Percentiles rank a stretch among this genome's conserved stretches.
Conservation (phyloP, 2,329 filamentous ascomycete genomes). For the Harringtonia lauricola region DNA sequence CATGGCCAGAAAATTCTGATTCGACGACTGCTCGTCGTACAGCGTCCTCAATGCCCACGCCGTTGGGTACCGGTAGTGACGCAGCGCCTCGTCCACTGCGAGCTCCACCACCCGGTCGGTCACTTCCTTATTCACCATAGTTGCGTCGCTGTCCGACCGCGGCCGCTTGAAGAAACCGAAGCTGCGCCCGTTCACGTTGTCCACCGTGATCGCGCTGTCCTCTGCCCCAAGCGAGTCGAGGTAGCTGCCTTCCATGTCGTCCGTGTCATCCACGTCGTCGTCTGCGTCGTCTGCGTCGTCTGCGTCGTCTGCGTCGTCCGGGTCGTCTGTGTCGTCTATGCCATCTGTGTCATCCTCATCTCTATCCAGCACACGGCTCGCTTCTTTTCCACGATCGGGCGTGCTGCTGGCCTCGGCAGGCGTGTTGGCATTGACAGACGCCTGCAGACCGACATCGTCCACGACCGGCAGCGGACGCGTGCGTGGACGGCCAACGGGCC, state of each 20-base stretch:
- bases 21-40: slow-evolving; percentile 44
- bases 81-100: slow-evolving; percentile 48
- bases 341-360: no score
- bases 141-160: slow-evolving; percentile 12
- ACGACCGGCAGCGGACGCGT: no score
- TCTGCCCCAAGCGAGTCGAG: background rate
- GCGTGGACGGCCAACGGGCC: no score
- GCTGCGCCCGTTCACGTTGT: background rate
- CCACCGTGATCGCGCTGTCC: background rate
- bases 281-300: slow-evolving; percentile 16
- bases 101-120: slow-evolving; percentile 42
- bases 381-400: no score
- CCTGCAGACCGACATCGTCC: no score
- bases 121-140: slow-evolving; percentile 27
- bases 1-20: slow-evolving; percentile 42
- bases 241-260: background rate
- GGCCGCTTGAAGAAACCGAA: slow-evolving; percentile 1
- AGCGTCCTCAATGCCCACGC: slow-evolving; percentile 49
- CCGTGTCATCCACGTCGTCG: background rate
- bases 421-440: no score
- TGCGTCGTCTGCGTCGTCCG: slow-evolving; percentile 7
- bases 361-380: no score
- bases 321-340: slow-evolving; percentile 4
- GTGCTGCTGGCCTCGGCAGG: no score
- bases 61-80: slow-evolving; percentile 46